Conservation (phyloP, 768 basidiomycete species). For the Hypholoma fasciculare region DNA sequence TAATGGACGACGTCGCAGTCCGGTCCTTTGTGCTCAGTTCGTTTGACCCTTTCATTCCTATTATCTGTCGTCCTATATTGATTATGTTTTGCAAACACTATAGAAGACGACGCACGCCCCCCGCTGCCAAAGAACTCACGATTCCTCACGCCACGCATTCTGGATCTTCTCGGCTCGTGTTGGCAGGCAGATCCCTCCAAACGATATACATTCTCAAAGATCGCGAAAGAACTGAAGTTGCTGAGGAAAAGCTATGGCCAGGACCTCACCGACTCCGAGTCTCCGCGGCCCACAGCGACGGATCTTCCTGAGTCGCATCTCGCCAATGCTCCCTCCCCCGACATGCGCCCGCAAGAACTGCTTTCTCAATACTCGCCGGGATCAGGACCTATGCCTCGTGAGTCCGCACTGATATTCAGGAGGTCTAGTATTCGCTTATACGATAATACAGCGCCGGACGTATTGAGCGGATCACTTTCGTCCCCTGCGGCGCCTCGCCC, state of each 20-base stretch:
- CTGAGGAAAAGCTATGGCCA: constrained; percentile 40
- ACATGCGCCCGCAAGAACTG: constrained; percentile 27
- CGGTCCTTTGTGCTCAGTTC: constrained; percentile 51
- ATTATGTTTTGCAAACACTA: not conserved
- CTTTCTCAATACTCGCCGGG: constrained; percentile 20
- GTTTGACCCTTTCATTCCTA: not conserved
- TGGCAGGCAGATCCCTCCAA: constrained; percentile 55
- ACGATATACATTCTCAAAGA: constrained; percentile 55
- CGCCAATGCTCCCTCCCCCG: constrained; percentile 27
- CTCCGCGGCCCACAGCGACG: constrained; percentile 16
- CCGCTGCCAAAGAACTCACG: constrained; percentile 43
- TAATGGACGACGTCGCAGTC: constrained; percentile 51
- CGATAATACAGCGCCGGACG: constrained; percentile 10
- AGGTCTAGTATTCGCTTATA: not conserved
- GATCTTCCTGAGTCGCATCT: constrained; percentile 17
- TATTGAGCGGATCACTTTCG: constrained; percentile 1
- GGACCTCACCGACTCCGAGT: constrained; percentile 24
- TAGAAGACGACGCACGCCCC: constrained; percentile 55
- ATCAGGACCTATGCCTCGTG: constrained; percentile 14
- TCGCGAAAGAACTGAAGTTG: constrained; percentile 48
- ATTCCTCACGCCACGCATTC: constrained; percentile 35
- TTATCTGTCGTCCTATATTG: constrained; percentile 12
- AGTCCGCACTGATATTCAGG: not conserved
- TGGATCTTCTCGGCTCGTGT: constrained; percentile 49
- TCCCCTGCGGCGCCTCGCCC: not conserved